phyloP scores from a whole-genome alignment of 1,284 basidiomycete species.

The Irpex sp. region DNA sequence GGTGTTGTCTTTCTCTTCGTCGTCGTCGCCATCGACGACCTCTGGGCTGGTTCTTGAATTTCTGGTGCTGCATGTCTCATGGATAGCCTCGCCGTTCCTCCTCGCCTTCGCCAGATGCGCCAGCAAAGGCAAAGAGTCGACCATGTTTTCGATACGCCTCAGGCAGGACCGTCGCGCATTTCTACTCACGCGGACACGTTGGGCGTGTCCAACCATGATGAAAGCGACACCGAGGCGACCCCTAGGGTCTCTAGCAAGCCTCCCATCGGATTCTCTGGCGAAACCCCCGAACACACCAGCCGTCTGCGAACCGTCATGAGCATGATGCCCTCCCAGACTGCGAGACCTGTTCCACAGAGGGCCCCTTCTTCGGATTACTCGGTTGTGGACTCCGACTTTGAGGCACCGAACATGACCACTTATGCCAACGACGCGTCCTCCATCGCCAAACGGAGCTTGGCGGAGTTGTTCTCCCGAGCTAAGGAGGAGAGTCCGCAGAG shows the following conservation, averaged over 20 bases:
- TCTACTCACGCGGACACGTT: conserved; percentile 18
- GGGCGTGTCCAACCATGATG: conserved; percentile 32
- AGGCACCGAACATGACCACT: conserved; percentile 42
- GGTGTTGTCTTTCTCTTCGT: background rate
- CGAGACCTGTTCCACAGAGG: conserved; percentile 26
- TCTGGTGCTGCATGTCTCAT: conserved; percentile 11
- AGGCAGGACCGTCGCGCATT: conserved; percentile 32
- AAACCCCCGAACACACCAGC: background rate
- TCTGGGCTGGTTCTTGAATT: background rate
- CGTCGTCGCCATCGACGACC: conserved; percentile 4
- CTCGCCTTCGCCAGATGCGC: conserved; percentile 23
- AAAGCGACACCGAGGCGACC: conserved; percentile 48
- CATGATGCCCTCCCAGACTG: conserved; percentile 32
- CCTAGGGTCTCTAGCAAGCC: conserved; percentile 37
- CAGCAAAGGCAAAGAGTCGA: conserved; percentile 7
- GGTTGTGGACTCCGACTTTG: conserved; percentile 61
- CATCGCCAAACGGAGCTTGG: conserved; percentile 53
- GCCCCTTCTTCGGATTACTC: conserved; percentile 32
- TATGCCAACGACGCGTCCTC: conserved; percentile 35
- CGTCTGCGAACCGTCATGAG: conserved; percentile 53
- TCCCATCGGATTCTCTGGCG: conserved; percentile 20
- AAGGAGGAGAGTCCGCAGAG: conserved; percentile 58
- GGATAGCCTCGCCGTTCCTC: conserved; percentile 9
- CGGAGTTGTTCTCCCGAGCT: conserved; percentile 59
- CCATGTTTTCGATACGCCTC: conserved; percentile 21